Evolutionary conservation across 768 basidiomycete species (phyloP).

Genomic region (Leccinum olivaceopallidum): DNA sequence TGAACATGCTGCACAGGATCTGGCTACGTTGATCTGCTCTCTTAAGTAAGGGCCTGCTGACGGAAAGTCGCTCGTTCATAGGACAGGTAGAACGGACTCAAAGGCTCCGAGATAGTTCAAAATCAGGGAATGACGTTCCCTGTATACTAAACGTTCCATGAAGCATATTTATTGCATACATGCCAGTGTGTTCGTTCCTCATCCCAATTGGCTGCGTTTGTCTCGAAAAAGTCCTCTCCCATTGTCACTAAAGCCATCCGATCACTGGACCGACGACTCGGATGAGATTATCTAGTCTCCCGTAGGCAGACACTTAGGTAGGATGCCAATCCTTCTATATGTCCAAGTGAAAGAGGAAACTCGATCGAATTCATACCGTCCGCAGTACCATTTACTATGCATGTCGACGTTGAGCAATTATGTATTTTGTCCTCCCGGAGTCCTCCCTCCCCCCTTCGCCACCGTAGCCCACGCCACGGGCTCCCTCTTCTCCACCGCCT

Average conservation of each 20-base stretch:
- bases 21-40: background rate
- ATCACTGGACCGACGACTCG: no score
- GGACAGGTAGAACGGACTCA: background rate
- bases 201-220: background rate
- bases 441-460: no score
- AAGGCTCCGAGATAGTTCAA: background rate
- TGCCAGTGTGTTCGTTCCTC: background rate
- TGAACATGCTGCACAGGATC: no score
- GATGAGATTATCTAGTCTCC: no score
- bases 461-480: no score
- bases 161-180: background rate
- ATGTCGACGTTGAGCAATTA: conserved; percentile 13
- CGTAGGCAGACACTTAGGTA: no score
- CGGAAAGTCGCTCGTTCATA: background rate
- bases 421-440: background rate
- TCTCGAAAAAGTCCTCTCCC: background rate
- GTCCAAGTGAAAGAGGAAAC: background rate
- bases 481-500: background rate
- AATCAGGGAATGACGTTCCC: background rate
- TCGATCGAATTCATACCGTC: background rate
- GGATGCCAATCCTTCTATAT: no score
- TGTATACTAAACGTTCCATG: background rate
- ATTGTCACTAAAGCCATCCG: no score
- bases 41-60: background rate
- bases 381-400: no score